Evolutionary conservation across 1,284 basidiomycete genomes (phyloP).

Genomic region (Schizopora paradoxa): DNA sequence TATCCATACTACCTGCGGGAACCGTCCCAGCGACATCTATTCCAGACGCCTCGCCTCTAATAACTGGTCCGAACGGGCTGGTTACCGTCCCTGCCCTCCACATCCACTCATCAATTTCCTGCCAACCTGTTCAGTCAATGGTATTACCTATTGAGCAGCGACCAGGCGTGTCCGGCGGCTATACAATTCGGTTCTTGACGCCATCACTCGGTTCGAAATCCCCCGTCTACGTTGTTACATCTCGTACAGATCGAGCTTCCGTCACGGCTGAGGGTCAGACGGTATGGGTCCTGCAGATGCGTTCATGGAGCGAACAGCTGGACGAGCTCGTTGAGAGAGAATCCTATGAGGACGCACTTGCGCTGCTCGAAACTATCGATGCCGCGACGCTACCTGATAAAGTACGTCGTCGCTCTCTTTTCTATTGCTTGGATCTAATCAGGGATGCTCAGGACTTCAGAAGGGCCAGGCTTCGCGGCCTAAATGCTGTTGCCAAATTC

Average conservation of each 20-base stretch:
- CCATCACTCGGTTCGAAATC: conserved; percentile 48
- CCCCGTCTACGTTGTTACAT: conserved; percentile 63
- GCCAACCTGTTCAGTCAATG: conserved; percentile 59
- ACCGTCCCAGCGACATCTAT: conserved; percentile 39
- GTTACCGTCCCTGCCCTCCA: conserved; percentile 62
- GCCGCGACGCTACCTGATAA: conserved; percentile 61
- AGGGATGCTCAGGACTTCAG: conserved; percentile 41
- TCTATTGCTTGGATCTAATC: conserved; percentile 1
- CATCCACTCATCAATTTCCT: conserved; percentile 74
- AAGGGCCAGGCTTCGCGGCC: conserved; percentile 53
- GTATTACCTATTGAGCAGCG: conserved; percentile 46
- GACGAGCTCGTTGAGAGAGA: conserved; percentile 77
- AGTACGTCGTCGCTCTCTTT: conserved; percentile 33
- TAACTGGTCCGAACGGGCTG: conserved; percentile 27
- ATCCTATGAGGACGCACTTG: conserved; percentile 76
- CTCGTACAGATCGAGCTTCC: conserved; percentile 64
- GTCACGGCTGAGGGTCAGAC: conserved; percentile 64
- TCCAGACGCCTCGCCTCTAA: conserved; percentile 28
- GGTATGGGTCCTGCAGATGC: conserved; percentile 74
- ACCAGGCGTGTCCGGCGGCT: conserved; percentile 32
- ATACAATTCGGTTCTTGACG: conserved; percentile 55
- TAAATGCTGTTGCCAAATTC: conserved; percentile 78
- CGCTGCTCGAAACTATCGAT: conserved; percentile 72
- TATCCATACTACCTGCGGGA: conserved; percentile 72
- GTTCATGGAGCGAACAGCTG: conserved; percentile 74